Evolutionary conservation across 495 filamentous ascomycete genomes (phyloP).

Genomic region (Tirmania nivea): DNA sequence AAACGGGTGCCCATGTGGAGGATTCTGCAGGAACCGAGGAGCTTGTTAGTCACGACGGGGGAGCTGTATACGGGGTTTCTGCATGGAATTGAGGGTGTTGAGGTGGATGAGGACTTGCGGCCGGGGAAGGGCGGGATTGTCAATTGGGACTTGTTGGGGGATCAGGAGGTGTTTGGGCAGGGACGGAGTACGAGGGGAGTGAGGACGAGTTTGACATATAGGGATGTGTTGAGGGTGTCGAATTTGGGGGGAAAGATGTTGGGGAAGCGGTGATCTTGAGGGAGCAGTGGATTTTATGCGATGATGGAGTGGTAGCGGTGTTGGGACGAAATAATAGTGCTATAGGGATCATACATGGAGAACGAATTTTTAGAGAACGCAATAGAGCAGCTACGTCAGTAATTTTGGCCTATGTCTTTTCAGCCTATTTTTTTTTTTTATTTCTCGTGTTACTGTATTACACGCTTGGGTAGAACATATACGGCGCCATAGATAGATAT

Average conservation of each 20-base stretch:
- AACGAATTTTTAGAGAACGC: not conserved
- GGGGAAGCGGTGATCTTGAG: conserved; percentile 2
- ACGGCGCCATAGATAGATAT: too few relatives aligned
- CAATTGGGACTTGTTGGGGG: conserved; percentile 64
- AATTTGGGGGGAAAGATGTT: conserved; percentile 39
- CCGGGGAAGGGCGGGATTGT: conserved; percentile 35
- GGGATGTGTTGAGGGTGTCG: conserved; percentile 75
- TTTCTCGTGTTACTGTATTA: too few relatives aligned
- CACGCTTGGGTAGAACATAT: too few relatives aligned
- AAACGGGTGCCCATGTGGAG: conserved; percentile 33
- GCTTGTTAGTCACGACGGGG: conserved; percentile 49
- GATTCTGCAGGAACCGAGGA: conserved; percentile 66
- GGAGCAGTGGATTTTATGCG: too few relatives aligned
- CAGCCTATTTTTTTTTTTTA: not conserved
- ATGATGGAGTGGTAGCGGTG: too few relatives aligned
- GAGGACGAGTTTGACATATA: conserved; percentile 72
- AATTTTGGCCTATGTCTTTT: too few relatives aligned
- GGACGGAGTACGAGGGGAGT: conserved; percentile 42
- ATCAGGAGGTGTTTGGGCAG: conserved; percentile 30
- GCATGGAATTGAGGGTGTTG: conserved; percentile 50
- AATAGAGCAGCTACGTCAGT: too few relatives aligned
- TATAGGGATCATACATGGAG: too few relatives aligned
- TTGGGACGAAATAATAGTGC: too few relatives aligned
- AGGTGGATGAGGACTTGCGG: conserved; percentile 34
- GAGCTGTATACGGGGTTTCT: conserved; percentile 49